These are phyloP conservation scores for Brassica nigra DNA, from an alignment of 345 rosid genomes.

Conservation along the genomic window DNA sequence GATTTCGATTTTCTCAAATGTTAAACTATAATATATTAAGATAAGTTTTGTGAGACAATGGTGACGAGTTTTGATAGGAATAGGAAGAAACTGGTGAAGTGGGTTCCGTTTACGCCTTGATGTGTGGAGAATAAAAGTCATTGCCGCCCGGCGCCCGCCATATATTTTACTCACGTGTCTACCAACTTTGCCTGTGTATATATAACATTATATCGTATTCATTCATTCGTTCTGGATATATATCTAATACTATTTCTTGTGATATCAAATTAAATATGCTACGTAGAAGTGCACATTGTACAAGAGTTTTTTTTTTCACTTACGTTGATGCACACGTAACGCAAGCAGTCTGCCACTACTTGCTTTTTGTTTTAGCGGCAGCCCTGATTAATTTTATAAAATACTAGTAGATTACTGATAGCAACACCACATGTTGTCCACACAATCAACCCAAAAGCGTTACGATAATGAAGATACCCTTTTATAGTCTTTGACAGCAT, in stretches of 20 bases:
- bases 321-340: constrained; percentile 35
- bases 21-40: neutral
- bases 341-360: constrained; percentile 13
- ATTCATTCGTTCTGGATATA: neutral
- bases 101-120: constrained; percentile 28
- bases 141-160: constrained; percentile 32
- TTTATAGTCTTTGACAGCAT: too few species aligned
- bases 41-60: constrained; percentile 13
- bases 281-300: neutral
- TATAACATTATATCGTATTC: neutral
- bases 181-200: constrained; percentile 25
- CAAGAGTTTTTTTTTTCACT: neutral
- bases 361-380: constrained; percentile 9
- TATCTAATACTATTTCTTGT: neutral
- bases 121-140: neutral
- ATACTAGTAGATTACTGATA: neutral
- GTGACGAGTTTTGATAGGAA: constrained; percentile 14
- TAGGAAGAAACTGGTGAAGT: constrained; percentile 5
- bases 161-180: constrained; percentile 38
- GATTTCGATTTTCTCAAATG: neutral
- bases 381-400: neutral
- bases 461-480: too few species aligned
- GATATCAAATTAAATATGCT: neutral
- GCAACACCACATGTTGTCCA: neutral
- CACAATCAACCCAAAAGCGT: too few species aligned